These are phyloP conservation scores for Colletotrichum melonis DNA, from an alignment of 2,329 filamentous ascomycete genomes.

Conservation along the genomic window DNA sequence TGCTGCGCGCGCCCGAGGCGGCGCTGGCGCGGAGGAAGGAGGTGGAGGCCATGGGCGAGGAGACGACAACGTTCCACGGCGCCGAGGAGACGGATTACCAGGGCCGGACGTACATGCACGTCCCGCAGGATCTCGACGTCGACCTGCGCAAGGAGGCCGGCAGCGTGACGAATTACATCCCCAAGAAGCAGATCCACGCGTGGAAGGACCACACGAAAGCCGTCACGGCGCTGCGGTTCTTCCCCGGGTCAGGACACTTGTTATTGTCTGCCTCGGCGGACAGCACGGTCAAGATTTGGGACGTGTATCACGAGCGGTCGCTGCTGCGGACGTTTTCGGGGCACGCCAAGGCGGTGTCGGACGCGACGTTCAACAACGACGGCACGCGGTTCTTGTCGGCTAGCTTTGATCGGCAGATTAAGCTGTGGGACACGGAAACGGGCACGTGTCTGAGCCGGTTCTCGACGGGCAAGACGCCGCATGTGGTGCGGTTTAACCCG, in stretches of 20 bases:
- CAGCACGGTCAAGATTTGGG: slow-evolving; percentile 91
- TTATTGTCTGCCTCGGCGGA: slow-evolving; percentile 92
- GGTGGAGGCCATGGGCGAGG: slow-evolving; percentile 71
- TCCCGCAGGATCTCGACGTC: slow-evolving; percentile 90
- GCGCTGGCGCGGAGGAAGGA: slow-evolving; percentile 68
- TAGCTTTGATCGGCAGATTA: slow-evolving; percentile 95
- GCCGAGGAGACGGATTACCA: slow-evolving; percentile 89
- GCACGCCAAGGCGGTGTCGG: slow-evolving; percentile 89
- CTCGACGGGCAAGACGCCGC: slow-evolving; percentile 93
- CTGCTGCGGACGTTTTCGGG: slow-evolving; percentile 91
- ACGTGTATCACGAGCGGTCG: slow-evolving; percentile 90
- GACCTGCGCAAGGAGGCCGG: slow-evolving; percentile 85
- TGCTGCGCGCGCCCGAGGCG: slow-evolving; percentile 66
- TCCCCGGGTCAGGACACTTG: slow-evolving; percentile 88
- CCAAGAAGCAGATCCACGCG: slow-evolving; percentile 91
- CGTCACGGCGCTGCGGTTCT: slow-evolving; percentile 90
- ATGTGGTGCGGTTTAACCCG: slow-evolving; percentile 95
- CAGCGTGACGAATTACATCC: slow-evolving; percentile 88
- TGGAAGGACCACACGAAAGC: slow-evolving; percentile 89
- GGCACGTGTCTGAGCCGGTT: slow-evolving; percentile 89
- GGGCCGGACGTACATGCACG: slow-evolving; percentile 96
- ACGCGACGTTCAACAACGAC: slow-evolving; percentile 85
- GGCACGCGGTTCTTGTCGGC: slow-evolving; percentile 90
- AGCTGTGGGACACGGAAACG: slow-evolving; percentile 98
- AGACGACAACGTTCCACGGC: slow-evolving; percentile 91